These are phyloP conservation scores for Trichophyton equinum DNA, from an alignment of 2,329 filamentous ascomycete species.

Conservation along the genomic window DNA sequence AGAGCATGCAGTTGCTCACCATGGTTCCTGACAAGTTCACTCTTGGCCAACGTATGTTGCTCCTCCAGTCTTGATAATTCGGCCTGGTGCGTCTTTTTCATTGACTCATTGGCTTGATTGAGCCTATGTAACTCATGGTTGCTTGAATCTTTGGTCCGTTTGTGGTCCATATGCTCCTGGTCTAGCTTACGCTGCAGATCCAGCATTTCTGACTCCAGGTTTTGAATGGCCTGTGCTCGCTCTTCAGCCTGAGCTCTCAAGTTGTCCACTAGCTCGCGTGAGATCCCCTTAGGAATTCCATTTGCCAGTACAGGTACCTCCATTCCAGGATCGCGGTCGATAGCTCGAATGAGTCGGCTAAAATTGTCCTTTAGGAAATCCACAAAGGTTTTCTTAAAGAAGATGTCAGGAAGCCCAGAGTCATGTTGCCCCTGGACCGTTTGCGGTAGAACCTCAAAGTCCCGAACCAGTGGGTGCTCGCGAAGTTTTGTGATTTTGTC, in stretches of 20 bases:
- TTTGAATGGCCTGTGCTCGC: conserved; percentile 49
- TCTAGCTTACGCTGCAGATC: conserved; percentile 45
- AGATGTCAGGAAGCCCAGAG: conserved; percentile 60
- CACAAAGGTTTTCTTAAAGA: conserved; percentile 74
- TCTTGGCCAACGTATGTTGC: conserved; percentile 33
- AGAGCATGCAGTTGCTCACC: conserved; percentile 37
- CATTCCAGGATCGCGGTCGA: conserved; percentile 80
- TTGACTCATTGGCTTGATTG: conserved; percentile 55
- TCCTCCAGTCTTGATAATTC: conserved; percentile 47
- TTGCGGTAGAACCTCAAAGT: conserved; percentile 78
- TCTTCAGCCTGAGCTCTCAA: conserved; percentile 66
- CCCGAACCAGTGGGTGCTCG: conserved; percentile 63
- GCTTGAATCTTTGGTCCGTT: conserved; percentile 49
- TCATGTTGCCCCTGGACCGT: conserved; percentile 43
- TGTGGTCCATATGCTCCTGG: conserved; percentile 62
- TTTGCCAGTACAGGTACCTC: conserved; percentile 73
- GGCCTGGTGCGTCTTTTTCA: conserved; percentile 58
- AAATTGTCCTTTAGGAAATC: conserved; percentile 96
- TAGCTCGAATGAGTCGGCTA: conserved; percentile 65
- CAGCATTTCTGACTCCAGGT: conserved; percentile 44
- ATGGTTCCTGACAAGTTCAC: conserved; percentile 32
- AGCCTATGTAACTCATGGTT: conserved; percentile 45
- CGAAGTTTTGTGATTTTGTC: conserved; percentile 68
- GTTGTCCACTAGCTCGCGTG: conserved; percentile 82
- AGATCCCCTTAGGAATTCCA: conserved; percentile 76